Conservation (phyloP, 176 grass and related monocot species). For the Zoysia japonica region DNA sequence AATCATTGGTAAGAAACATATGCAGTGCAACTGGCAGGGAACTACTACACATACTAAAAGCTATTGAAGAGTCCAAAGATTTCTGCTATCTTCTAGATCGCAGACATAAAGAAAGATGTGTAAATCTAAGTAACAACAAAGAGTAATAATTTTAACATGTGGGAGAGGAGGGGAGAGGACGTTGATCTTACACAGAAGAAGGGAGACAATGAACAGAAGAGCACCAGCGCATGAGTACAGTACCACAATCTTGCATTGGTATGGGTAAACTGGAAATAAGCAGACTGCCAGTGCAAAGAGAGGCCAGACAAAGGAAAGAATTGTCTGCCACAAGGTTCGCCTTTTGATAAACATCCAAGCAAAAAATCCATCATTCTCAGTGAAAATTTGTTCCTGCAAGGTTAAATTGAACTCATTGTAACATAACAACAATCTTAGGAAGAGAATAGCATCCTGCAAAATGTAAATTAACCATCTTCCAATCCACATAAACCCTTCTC, state of each 20-base stretch:
- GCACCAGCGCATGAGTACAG: slow-evolving; percentile 92
- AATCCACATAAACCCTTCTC: background rate
- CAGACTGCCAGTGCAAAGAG: slow-evolving; percentile 91
- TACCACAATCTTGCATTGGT: slow-evolving; percentile 99
- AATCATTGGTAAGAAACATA: too few species aligned
- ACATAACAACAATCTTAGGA: slow-evolving; percentile 14
- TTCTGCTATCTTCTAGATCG: background rate
- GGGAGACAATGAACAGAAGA: slow-evolving; percentile 79
- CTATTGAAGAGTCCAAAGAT: background rate
- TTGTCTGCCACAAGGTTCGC: slow-evolving; percentile 87
- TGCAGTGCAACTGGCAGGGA: background rate
- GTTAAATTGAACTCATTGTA: slow-evolving; percentile 42
- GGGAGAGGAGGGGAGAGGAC: background rate
- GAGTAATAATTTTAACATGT: background rate
- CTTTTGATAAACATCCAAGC: slow-evolving; percentile 99
- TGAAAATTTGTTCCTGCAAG: slow-evolving; percentile 82
- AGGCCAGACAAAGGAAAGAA: slow-evolving; percentile 98
- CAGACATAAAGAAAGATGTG: background rate
- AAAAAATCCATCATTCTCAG: slow-evolving; percentile 93
- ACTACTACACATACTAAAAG: too few species aligned
- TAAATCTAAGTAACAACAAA: background rate
- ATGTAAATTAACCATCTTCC: background rate
- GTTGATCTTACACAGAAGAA: slow-evolving; percentile 70
- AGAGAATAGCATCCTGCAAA: background rate
- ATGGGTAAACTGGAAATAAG: slow-evolving; percentile 98